phyloP scores from a whole-genome alignment of 305 asterid species.

The Ruellia speciosa region DNA sequence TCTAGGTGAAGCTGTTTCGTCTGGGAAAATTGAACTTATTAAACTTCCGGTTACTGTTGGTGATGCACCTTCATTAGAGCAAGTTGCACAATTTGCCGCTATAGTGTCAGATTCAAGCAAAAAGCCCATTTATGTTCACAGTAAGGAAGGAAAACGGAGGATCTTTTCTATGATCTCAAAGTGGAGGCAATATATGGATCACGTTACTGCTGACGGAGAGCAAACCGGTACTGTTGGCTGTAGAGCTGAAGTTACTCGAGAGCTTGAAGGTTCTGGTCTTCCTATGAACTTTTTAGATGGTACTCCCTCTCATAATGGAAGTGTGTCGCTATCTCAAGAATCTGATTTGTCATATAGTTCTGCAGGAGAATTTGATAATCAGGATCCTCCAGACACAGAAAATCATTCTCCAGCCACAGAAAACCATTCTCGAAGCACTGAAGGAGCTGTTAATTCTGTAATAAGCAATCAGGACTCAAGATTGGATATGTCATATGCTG shows the following conservation, averaged over 20 bases:
- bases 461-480: constrained; percentile 21
- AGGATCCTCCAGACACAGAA: constrained; percentile 27
- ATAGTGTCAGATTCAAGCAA: constrained; percentile 61
- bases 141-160: constrained; percentile 88
- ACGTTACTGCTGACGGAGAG: constrained; percentile 29
- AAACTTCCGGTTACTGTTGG: constrained; percentile 83
- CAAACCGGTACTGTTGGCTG: constrained; percentile 27
- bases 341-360: constrained; percentile 24
- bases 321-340: constrained; percentile 26
- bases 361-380: constrained; percentile 24
- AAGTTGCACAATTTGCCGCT: constrained; percentile 62
- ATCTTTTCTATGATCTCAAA: constrained; percentile 79
- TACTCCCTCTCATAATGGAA: constrained; percentile 28
- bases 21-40: constrained; percentile 62
- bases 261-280: constrained; percentile 30
- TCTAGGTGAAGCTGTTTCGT: constrained; percentile 40
- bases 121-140: constrained; percentile 71
- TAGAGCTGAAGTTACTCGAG: constrained; percentile 33
- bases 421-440: constrained; percentile 24
- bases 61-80: constrained; percentile 65
- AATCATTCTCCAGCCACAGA: constrained; percentile 23
- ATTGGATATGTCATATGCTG: neutral
- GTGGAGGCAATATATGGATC: constrained; percentile 78
- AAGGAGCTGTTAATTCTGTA: constrained; percentile 22
- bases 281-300: constrained; percentile 27